Conservation (phyloP, 2,329 filamentous ascomycete genomes). For the Beauveria sp. region DNA sequence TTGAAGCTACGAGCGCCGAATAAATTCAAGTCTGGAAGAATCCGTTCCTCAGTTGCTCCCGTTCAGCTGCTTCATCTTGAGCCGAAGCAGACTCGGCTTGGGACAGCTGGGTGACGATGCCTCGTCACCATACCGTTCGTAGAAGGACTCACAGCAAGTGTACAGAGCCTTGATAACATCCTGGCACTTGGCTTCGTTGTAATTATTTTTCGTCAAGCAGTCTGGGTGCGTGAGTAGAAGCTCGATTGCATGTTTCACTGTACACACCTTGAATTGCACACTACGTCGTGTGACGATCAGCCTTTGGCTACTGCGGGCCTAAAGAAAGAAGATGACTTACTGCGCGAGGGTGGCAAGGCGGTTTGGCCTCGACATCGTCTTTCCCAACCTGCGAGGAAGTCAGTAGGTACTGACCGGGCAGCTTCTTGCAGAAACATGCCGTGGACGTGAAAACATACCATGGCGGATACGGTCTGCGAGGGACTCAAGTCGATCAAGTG, state of each 20-base stretch:
- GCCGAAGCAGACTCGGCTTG: slow-evolving; percentile 65
- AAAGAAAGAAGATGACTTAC: slow-evolving; percentile 38
- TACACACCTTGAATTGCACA: slow-evolving; percentile 79
- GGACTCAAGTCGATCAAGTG: too few species aligned
- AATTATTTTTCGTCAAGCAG: slow-evolving; percentile 77
- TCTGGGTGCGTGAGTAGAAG: slow-evolving; percentile 40
- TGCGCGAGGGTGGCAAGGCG: slow-evolving; percentile 79
- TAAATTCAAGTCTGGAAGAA: too few species aligned
- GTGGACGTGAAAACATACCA: neutral
- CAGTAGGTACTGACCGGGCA: neutral
- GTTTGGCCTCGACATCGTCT: slow-evolving; percentile 64
- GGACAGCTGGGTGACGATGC: slow-evolving; percentile 79
- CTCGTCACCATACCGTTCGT: slow-evolving; percentile 67
- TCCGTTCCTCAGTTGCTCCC: slow-evolving; percentile 19
- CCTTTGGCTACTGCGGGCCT: neutral
- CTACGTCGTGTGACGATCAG: slow-evolving; percentile 37
- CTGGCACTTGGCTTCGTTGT: slow-evolving; percentile 78
- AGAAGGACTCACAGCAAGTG: slow-evolving; percentile 87
- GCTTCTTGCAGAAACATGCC: neutral
- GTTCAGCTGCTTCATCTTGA: slow-evolving; percentile 77
- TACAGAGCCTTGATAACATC: slow-evolving; percentile 76
- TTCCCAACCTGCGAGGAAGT: slow-evolving; percentile 36
- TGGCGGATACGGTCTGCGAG: neutral
- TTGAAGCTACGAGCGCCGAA: too few species aligned
- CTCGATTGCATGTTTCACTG: neutral